A percentile compares a stretch with the other conserved stretches of the same genome.
Evolutionary conservation across 2,329 filamentous ascomycete genomes (phyloP).

Genomic region (Aspergillus tanneri): DNA sequence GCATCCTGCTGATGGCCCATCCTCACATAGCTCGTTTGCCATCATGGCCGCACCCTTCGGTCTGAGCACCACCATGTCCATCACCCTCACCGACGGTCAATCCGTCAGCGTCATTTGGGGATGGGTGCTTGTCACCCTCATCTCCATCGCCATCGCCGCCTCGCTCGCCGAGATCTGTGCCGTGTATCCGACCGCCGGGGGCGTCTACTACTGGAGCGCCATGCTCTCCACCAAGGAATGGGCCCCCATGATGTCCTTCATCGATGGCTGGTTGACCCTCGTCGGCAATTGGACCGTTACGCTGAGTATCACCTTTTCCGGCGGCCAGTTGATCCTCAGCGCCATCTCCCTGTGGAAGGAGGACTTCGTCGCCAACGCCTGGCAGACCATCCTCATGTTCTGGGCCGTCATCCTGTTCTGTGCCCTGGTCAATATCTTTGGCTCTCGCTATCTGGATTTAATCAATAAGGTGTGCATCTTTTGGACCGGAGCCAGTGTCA

Average conservation of each 20-base stretch:
- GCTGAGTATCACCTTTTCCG: slow-evolving; percentile 68
- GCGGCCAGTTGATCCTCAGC: slow-evolving; percentile 66
- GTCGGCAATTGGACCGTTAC: slow-evolving; percentile 73
- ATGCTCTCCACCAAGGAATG: slow-evolving; percentile 66
- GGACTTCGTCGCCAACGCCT: slow-evolving; percentile 64
- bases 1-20: background rate
- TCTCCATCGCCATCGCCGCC: slow-evolving; percentile 63
- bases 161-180: slow-evolving; percentile 69
- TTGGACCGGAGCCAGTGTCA: slow-evolving; percentile 65
- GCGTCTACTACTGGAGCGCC: slow-evolving; percentile 70
- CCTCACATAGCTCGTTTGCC: slow-evolving; percentile 58
- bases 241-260: slow-evolving; percentile 66
- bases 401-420: slow-evolving; percentile 69
- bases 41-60: slow-evolving; percentile 74
- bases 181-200: slow-evolving; percentile 66
- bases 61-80: slow-evolving; percentile 66
- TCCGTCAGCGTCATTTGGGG: slow-evolving; percentile 69
- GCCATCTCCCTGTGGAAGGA: slow-evolving; percentile 70
- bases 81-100: slow-evolving; percentile 67
- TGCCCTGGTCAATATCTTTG: slow-evolving; percentile 65
- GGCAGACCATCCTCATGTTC: slow-evolving; percentile 70
- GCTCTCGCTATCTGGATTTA: slow-evolving; percentile 60
- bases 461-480: slow-evolving; percentile 73
- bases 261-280: slow-evolving; percentile 69
- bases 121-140: slow-evolving; percentile 64